phyloP scores from a whole-genome alignment of 2,329 filamentous ascomycete species.

The Penicillium occitanis region DNA sequence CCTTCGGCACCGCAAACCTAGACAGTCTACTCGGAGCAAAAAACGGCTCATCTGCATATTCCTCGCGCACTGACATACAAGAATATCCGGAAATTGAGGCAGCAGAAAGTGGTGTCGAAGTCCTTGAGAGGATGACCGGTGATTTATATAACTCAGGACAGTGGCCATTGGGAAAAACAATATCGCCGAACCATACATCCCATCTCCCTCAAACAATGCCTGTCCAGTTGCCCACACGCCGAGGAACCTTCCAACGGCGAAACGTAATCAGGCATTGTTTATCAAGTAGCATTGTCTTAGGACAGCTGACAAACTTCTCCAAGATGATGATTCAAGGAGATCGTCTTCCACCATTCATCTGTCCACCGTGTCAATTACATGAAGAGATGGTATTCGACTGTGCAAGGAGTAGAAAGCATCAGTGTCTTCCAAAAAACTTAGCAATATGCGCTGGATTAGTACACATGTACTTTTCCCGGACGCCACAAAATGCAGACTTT shows the following conservation, averaged over 20 bases:
- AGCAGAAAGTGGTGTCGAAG: neutral
- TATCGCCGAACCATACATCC: neutral
- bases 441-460: conserved; percentile 18
- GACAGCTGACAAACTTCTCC: conserved; percentile 12
- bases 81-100: neutral
- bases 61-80: neutral
- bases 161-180: neutral
- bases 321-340: conserved; percentile 20
- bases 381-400: conserved; percentile 17
- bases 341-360: conserved; percentile 19
- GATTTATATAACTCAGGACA: neutral
- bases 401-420: conserved; percentile 10
- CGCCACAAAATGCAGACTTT: conserved; percentile 12
- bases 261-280: conserved; percentile 11
- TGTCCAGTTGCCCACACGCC: neutral
- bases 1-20: neutral
- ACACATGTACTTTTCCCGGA: conserved; percentile 18
- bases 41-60: neutral
- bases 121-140: neutral
- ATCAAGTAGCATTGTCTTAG: conserved; percentile 15
- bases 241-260: conserved; percentile 9
- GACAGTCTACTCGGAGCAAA: neutral
- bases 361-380: conserved; percentile 13
- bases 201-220: neutral
- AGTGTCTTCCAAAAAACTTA: conserved; percentile 13